phyloP scores from a whole-genome alignment of 2,329 filamentous ascomycete species.

The Botrytis porri region DNA sequence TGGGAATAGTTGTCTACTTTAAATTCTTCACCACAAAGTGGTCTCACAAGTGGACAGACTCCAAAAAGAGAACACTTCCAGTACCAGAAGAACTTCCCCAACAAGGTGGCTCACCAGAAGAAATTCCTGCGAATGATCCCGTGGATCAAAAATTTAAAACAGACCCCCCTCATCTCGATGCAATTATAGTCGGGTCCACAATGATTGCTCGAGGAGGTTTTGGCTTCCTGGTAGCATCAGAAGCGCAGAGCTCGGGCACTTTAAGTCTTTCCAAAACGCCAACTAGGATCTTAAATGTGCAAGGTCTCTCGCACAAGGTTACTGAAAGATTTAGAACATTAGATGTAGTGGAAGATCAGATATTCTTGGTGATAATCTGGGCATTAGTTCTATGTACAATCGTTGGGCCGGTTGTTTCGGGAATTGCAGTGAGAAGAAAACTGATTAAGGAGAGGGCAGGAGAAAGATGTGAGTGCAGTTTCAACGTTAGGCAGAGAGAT shows the following conservation, averaged over 20 bases:
- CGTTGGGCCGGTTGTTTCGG: conserved; percentile 44
- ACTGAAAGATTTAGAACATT: not conserved
- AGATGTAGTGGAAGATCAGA: conserved; percentile 32
- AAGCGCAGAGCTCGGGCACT: conserved; percentile 54
- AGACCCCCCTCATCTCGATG: conserved; percentile 24
- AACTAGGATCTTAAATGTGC: not conserved
- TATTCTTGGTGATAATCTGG: conserved; percentile 54
- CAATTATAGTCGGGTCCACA: conserved; percentile 39
- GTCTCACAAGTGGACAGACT: not conserved
- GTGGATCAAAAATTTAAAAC: not conserved
- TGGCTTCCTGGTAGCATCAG: conserved; percentile 69
- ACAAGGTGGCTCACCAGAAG: not conserved
- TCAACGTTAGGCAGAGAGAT: not conserved
- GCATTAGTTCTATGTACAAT: conserved; percentile 55
- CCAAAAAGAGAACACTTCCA: not conserved
- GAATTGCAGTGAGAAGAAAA: conserved; percentile 10
- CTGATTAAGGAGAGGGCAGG: not conserved
- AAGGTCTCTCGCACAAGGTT: no score
- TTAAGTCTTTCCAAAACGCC: conserved; percentile 10
- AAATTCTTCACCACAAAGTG: conserved; percentile 21
- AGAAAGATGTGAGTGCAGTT: not conserved
- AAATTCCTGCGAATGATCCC: not conserved
- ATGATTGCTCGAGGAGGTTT: conserved; percentile 80
- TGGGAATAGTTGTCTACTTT: conserved; percentile 43
- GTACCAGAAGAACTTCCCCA: not conserved